Evolutionary conservation across 805 yeast species (phyloP), one percentile per base, ranked within the genome.

Genomic region (Hyphopichia homilentoma): DNA sequence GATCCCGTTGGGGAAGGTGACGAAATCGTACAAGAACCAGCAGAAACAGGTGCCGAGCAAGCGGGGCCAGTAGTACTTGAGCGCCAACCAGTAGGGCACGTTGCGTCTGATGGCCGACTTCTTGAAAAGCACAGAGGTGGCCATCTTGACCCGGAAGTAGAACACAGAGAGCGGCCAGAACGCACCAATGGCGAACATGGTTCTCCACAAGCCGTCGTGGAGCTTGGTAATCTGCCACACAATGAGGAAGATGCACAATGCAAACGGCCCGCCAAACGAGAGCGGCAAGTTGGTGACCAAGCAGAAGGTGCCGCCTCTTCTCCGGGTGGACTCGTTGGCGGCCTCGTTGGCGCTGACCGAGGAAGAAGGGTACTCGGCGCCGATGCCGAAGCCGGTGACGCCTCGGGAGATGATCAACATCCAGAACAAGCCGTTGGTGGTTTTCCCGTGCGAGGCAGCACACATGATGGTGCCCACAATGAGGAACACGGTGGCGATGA

Each of bases 1-100:
- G 32, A 81, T 69, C 52, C 86, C 87, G 50, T 82, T 82, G 8
- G 90, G 89, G 65, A 83, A 84, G 5, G 84, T 78, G 46, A 84
- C 84, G 47, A 83, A 84, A 60, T 84, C 94, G 51, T 81, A 84
- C 45, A 83, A 65, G 62, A 83, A 83, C 93, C 93, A 84, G 36
- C 83, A 73, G 4, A 76, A 79, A 52, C 84, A 77, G 12, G 85
- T 79, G 21, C 90, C 93, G 19, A 82, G 43, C 15, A 84, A 50
- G 35, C 84, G 63, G 26, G 49, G 61, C 89, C 90, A 83, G 61
- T 81, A 81, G 57, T 61, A 83, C 48, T 74, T 77, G 36, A 81
- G 33, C 1, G 79, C 77, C 21, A 81, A 67, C 60, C 61, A 55
- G 54, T 80, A 81, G 11, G 65, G 65, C 13, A 75, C 82, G 25